Evolutionary conservation across 2,329 filamentous ascomycete genomes (phyloP).

Genomic region (Scedosporium minutisporum): DNA sequence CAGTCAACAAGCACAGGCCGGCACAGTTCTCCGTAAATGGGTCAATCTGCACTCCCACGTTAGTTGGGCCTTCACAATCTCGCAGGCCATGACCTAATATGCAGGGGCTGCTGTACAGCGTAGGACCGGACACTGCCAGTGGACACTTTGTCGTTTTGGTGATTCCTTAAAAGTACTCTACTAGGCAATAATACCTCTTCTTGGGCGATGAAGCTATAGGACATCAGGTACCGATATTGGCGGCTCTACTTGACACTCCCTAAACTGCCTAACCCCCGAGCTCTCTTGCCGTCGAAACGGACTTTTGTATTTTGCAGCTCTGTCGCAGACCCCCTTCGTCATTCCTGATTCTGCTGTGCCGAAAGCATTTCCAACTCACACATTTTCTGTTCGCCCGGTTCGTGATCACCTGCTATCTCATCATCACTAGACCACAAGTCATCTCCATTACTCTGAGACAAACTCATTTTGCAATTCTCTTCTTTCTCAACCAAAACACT

Average conservation of each 20-base stretch:
- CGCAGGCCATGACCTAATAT: not conserved
- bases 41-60: not conserved
- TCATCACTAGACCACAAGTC: conserved; percentile 5
- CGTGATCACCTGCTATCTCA: conserved; percentile 2
- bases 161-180: not conserved
- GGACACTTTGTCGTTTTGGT: not conserved
- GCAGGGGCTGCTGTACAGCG: not conserved
- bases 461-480: conserved; percentile 1
- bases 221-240: not conserved
- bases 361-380: not conserved
- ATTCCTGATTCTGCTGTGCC: not conserved
- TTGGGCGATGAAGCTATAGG: not conserved
- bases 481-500: not conserved
- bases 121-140: not conserved
- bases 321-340: conserved; percentile 1
- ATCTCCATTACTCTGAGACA: conserved; percentile 2
- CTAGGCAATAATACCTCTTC: not conserved
- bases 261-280: not conserved
- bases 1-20: too few relatives aligned
- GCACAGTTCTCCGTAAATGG: not conserved
- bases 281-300: not conserved
- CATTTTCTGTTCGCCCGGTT: not conserved
- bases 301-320: not conserved
- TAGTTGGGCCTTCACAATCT: not conserved
- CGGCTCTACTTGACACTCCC: not conserved